phyloP scores from a whole-genome alignment of 495 filamentous ascomycete species.

The Tuber calosporum region DNA sequence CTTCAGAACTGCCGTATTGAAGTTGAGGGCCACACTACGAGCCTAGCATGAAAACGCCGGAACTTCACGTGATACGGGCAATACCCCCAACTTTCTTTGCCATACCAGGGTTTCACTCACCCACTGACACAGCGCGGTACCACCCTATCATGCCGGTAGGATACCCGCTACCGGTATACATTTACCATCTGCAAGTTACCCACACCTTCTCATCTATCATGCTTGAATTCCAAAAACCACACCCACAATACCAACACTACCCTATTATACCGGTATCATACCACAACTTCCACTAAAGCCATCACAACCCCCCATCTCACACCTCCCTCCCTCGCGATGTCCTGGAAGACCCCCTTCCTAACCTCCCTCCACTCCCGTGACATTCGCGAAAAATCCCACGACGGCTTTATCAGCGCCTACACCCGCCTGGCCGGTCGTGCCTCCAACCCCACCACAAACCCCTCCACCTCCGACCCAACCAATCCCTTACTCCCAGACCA shows the following conservation, averaged over 20 bases:
- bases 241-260: neutral
- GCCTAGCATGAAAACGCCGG: no score
- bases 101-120: no score
- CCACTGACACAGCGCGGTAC: no score
- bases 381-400: constrained; percentile 52
- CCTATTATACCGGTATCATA: neutral
- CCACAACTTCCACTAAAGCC: constrained; percentile 8
- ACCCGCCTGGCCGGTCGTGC: constrained; percentile 32
- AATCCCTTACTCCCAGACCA: neutral
- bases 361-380: constrained; percentile 53
- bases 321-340: constrained; percentile 41
- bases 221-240: neutral
- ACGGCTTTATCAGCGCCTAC: constrained; percentile 55
- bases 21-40: no score
- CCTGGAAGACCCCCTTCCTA: constrained; percentile 55
- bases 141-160: no score
- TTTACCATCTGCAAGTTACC: no score
- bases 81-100: no score
- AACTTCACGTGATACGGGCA: no score
- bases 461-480: constrained; percentile 1
- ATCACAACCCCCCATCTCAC: constrained; percentile 21
- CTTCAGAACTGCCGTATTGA: no score
- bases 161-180: no score
- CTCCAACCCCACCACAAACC: constrained; percentile 5
- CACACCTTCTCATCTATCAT: no score